Evolutionary conservation across 2,329 filamentous ascomycete species (phyloP), one percentile per base, ranked within the genome.

Genomic region (Fonsecaea erecta): DNA sequence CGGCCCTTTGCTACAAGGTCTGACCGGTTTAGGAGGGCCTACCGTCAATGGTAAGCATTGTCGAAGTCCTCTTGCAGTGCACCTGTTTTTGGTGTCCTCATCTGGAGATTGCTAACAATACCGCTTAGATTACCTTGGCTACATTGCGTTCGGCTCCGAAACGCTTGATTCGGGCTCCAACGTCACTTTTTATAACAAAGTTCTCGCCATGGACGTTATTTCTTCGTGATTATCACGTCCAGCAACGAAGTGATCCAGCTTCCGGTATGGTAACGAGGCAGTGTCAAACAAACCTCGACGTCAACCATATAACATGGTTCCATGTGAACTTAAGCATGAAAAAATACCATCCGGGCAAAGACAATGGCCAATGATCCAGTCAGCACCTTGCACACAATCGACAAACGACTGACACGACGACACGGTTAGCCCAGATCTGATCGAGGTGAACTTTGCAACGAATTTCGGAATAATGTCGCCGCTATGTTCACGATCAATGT

Each of bases 61-160:
- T 26, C 14, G 12, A 37, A 24, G n/a, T 16, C 6, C 40, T 18
- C 7, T 21, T 48, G 2, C n/a, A 8, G 18, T 48, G 43, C 43
- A 40, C 2, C 14, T 30, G 1, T n/a, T 12, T 34, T 8, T n/a
- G n/a, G n/a, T n/a, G n/a, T n/a, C n/a, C n/a, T n/a, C n/a, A n/a
- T n/a, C n/a, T n/a, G n/a, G n/a, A n/a, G n/a, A n/a, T 37, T 35
- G 43, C 57, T 60, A 21, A 60, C 57, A 16, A 32, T 32, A 26
- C n/a, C 8, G 21, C 18, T 24, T 37, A 60, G 57, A 83, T 70
- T 85, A 84, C 71, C 72, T 86, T 18, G 84, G 83, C 21, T 82
- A 84, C 67, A 75, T 85, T 69, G 77, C 77, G 52, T 82, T 86
- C 67, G 84, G 84, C 24, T 80, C 81, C 14, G 84, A 86, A 71